These are phyloP conservation scores for Colletotrichum agaves DNA, from an alignment of 2,329 filamentous ascomycete genomes.

Conservation along the genomic window DNA sequence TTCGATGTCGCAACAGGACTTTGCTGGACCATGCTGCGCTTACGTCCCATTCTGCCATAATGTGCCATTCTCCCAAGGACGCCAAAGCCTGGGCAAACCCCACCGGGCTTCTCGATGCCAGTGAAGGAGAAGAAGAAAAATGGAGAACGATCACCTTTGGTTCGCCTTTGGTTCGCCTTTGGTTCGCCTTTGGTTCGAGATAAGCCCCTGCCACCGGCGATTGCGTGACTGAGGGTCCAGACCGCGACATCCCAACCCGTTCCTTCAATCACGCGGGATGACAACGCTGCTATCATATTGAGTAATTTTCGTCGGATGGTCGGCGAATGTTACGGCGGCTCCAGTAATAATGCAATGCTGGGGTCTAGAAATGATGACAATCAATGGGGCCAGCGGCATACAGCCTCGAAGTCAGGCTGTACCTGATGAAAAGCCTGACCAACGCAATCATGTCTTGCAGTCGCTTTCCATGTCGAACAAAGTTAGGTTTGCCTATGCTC, in stretches of 20 bases:
- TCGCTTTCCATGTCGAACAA: too few relatives aligned
- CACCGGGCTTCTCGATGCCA: not conserved
- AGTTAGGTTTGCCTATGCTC: too few relatives aligned
- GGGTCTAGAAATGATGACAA: too few relatives aligned
- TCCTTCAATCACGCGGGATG: not conserved
- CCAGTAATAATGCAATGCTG: not conserved
- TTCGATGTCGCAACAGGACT: slow-evolving; percentile 25
- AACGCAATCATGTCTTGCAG: too few relatives aligned
- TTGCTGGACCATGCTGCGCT: slow-evolving; percentile 18
- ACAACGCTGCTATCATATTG: not conserved
- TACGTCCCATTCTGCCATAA: not conserved
- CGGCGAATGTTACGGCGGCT: slow-evolving; percentile 20
- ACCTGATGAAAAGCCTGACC: too few relatives aligned
- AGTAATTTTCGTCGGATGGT: slow-evolving; percentile 26
- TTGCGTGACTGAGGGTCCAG: slow-evolving; percentile 33
- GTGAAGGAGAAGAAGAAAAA: not conserved
- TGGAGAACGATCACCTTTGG: not conserved
- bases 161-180: too few relatives aligned
- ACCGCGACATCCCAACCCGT: slow-evolving; percentile 27
- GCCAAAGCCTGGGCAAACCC: slow-evolving; percentile 33
- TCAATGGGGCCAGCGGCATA: not conserved
- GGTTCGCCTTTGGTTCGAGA: slow-evolving; percentile 10
- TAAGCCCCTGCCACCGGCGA: slow-evolving; percentile 22
- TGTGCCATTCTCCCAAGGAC: slow-evolving; percentile 4
- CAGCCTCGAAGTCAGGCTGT: not conserved